These are phyloP conservation scores for Cutaneotrichosporon spelunceum DNA, from an alignment of 1,284 basidiomycete species.

Conservation along the genomic window DNA sequence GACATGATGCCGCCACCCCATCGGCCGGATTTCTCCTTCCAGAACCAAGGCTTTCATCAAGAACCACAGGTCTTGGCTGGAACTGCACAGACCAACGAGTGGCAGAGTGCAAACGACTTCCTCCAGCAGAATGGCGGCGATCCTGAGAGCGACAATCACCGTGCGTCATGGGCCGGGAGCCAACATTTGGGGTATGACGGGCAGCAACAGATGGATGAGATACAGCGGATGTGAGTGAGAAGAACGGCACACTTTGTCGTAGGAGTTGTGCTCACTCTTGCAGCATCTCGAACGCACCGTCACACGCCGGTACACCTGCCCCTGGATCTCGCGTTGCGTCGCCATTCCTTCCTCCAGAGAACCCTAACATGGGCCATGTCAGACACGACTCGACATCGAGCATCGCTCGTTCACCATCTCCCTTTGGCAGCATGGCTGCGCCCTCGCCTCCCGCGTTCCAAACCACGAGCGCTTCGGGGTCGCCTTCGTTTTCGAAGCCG, in stretches of 20 bases:
- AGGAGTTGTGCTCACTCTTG: neutral
- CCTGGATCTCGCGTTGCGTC: conserved; percentile 20
- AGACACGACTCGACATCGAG: conserved; percentile 24
- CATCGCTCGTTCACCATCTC: conserved; percentile 30
- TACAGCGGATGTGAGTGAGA: conserved; percentile 43
- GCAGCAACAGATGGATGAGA: conserved; percentile 32
- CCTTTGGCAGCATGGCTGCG: conserved; percentile 27
- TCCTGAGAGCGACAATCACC: conserved; percentile 11
- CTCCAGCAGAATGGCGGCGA: conserved; percentile 8
- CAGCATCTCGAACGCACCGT: conserved; percentile 34
- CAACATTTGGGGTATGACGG: conserved; percentile 25
- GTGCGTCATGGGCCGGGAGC: conserved; percentile 20
- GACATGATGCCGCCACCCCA: conserved; percentile 10
- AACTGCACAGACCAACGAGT: conserved; percentile 7
- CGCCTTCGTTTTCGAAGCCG: conserved; percentile 46
- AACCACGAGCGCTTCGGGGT: conserved; percentile 27
- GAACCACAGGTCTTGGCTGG: neutral
- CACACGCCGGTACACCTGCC: conserved; percentile 24
- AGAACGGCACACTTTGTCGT: neutral
- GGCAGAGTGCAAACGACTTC: conserved; percentile 12
- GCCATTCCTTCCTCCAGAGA: conserved; percentile 15
- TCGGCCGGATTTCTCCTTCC: conserved; percentile 10
- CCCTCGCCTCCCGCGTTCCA: conserved; percentile 28
- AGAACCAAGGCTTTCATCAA: conserved; percentile 13
- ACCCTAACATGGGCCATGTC: conserved; percentile 9